Percentiles rank a stretch among this genome's conserved stretches.
Conservation (phyloP, 192 early-diverging fungal species). For the Hyaloraphidium curvatum region DNA sequence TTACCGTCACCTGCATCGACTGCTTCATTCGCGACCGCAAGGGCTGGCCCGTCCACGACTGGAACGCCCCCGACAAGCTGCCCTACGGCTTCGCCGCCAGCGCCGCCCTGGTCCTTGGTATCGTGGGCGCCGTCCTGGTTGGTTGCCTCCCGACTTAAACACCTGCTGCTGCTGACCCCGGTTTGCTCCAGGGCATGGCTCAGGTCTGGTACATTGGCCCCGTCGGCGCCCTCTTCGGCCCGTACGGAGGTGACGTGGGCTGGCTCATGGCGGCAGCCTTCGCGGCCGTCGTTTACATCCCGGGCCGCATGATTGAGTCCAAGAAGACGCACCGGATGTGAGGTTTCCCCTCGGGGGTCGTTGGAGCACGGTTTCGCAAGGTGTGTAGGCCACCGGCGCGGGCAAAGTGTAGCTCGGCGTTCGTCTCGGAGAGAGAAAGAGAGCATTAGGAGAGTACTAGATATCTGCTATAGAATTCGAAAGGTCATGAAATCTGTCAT, state of each 20-base stretch:
- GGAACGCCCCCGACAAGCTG: slow-evolving; percentile 10
- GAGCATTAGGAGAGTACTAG: too few relatives aligned
- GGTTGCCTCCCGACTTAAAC: background rate
- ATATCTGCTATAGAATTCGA: too few relatives aligned
- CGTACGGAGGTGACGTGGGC: slow-evolving; percentile 2
- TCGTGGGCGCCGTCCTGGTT: slow-evolving; percentile 11
- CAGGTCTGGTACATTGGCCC: slow-evolving; percentile 17
- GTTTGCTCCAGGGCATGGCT: slow-evolving; percentile 9
- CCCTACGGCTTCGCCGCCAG: slow-evolving; percentile 12
- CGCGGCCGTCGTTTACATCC: slow-evolving; percentile 3
- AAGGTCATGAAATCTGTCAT: too few relatives aligned
- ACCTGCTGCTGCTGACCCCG: background rate
- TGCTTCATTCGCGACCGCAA: slow-evolving; percentile 8
- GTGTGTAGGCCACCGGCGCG: too few relatives aligned
- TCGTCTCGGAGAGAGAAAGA: too few relatives aligned
- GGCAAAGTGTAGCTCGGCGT: too few relatives aligned
- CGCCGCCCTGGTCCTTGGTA: slow-evolving; percentile 8
- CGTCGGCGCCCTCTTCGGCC: slow-evolving; percentile 7
- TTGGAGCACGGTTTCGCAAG: too few relatives aligned
- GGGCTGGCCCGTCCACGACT: slow-evolving; percentile 7
- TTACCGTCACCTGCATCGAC: slow-evolving; percentile 6
- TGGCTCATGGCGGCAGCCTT: slow-evolving; percentile 9
- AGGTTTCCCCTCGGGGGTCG: too few relatives aligned
- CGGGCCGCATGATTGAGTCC: background rate
- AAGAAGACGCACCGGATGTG: too few relatives aligned